Evolutionary conservation across 306 rosid genomes (phyloP).

Genomic region (Abrus precatorius): DNA sequence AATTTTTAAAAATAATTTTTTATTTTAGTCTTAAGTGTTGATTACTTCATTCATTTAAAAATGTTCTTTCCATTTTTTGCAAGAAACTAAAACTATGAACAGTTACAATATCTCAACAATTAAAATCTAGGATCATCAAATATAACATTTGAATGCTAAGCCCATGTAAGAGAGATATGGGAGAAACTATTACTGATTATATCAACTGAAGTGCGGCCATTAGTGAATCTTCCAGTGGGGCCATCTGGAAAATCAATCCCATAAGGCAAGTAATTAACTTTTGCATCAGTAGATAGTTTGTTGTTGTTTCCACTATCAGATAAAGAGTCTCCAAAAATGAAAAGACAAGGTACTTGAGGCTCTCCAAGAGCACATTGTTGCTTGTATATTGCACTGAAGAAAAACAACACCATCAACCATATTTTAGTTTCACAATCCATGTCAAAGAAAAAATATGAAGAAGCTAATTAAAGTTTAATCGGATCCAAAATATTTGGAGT

Average conservation of each 20-base stretch:
- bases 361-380: slow-evolving; percentile 34
- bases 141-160: too few relatives aligned
- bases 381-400: slow-evolving; percentile 12
- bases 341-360: slow-evolving; percentile 63
- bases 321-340: slow-evolving; percentile 78
- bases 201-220: slow-evolving; percentile 59
- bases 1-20: too few relatives aligned
- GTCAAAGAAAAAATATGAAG: neutral
- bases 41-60: too few relatives aligned
- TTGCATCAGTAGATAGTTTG: slow-evolving; percentile 37
- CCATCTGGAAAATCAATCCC: slow-evolving; percentile 62
- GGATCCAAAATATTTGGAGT: slow-evolving; percentile 5
- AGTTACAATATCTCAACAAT: too few relatives aligned
- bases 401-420: slow-evolving; percentile 33
- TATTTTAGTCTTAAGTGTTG: too few relatives aligned
- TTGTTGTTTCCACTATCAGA: slow-evolving; percentile 76
- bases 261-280: slow-evolving; percentile 61
- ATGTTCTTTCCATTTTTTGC: too few relatives aligned
- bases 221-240: slow-evolving; percentile 75
- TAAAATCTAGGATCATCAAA: too few relatives aligned
- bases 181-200: slow-evolving; percentile 41
- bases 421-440: slow-evolving; percentile 34
- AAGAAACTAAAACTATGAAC: too few relatives aligned
- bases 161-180: neutral
- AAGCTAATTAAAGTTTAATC: neutral